A percentile compares a stretch with the other conserved stretches of the same genome.
These are phyloP conservation scores for Coemansia sp. DNA, from an alignment of 192 early-diverging fungal genomes.

Conservation along the genomic window DNA sequence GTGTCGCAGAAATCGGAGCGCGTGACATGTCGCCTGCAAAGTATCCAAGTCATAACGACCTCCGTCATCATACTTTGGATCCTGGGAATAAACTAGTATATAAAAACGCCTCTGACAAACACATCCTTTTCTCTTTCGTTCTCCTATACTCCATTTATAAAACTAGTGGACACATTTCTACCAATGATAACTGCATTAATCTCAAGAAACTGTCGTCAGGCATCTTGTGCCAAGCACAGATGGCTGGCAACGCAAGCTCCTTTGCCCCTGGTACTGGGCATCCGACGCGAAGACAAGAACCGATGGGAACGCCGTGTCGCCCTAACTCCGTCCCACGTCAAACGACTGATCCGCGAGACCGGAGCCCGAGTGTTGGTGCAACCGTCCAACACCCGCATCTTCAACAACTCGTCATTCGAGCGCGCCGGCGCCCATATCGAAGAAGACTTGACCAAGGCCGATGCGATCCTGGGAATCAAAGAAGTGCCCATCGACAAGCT, in stretches of 20 bases:
- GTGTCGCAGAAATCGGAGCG: neutral
- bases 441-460: constrained; percentile 84
- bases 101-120: neutral
- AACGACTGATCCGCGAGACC: constrained; percentile 78
- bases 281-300: constrained; percentile 95
- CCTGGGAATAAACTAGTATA: constrained; percentile 4
- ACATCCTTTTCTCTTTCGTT: neutral
- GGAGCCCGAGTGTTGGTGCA: constrained; percentile 85
- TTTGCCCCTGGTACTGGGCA: constrained; percentile 59
- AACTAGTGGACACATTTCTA: neutral
- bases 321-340: constrained; percentile 82
- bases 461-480: constrained; percentile 95
- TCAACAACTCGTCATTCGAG: constrained; percentile 78
- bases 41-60: neutral
- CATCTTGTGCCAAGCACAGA: neutral
- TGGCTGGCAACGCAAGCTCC: neutral
- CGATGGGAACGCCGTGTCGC: constrained; percentile 94
- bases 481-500: constrained; percentile 84
- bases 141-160: neutral
- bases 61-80: neutral
- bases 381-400: constrained; percentile 89
- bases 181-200: neutral
- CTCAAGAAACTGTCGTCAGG: neutral
- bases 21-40: neutral
- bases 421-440: constrained; percentile 80